phyloP scores from a whole-genome alignment of 495 filamentous ascomycete species.

The Aspergillus olivimuriae region DNA sequence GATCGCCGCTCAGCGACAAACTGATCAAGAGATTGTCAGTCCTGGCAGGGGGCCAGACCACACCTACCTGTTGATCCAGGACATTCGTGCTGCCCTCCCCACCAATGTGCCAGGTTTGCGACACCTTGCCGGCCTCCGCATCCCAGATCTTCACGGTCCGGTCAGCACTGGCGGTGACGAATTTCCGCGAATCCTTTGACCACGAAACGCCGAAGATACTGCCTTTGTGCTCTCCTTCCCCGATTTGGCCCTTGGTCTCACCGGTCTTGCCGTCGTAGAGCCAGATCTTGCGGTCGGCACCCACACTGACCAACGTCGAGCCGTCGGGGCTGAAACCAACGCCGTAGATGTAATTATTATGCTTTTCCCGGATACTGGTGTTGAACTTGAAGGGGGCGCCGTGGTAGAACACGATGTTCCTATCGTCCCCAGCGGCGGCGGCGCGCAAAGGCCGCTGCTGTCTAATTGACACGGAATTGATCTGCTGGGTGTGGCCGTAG shows the following conservation, averaged over 20 bases:
- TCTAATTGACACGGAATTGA: slow-evolving; percentile 86
- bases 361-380: slow-evolving; percentile 64
- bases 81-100: slow-evolving; percentile 68
- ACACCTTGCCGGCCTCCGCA: slow-evolving; percentile 65
- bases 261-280: slow-evolving; percentile 94
- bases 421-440: slow-evolving; percentile 86
- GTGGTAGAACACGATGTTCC: slow-evolving; percentile 82
- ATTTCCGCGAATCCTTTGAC: slow-evolving; percentile 79
- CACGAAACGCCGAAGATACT: slow-evolving; percentile 91
- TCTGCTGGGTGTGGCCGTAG: slow-evolving; percentile 77
- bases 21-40: slow-evolving; percentile 84
- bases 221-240: slow-evolving; percentile 79
- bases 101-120: slow-evolving; percentile 83
- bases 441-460: slow-evolving; percentile 85
- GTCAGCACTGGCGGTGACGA: slow-evolving; percentile 90
- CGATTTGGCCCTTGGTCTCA: slow-evolving; percentile 68
- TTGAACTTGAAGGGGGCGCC: slow-evolving; percentile 94
- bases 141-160: slow-evolving; percentile 73
- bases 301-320: slow-evolving; percentile 74
- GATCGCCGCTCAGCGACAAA: slow-evolving; percentile 77
- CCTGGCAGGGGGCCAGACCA: slow-evolving; percentile 82
- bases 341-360: slow-evolving; percentile 84
- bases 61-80: slow-evolving; percentile 85
- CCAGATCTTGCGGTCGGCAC: slow-evolving; percentile 82
- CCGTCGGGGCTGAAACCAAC: slow-evolving; percentile 90